Evolutionary conservation across 2,329 filamentous ascomycete genomes (phyloP).

Genomic region (Exophiala sp.): DNA sequence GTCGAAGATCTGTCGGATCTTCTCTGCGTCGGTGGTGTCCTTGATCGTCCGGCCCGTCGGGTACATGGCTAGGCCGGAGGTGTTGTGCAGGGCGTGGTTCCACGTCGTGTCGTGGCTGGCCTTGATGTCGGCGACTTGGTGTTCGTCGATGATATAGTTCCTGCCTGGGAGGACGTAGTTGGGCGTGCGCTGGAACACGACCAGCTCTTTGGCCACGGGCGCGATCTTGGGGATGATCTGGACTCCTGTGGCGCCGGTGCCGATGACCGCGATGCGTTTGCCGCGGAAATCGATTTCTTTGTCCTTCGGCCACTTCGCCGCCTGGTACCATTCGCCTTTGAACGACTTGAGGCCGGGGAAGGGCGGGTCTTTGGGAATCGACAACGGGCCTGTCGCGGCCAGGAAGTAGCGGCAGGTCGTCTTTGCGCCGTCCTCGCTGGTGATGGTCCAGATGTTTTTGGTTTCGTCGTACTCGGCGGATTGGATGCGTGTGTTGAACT

Average conservation of each 20-base stretch:
- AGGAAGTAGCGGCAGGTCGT: conserved; percentile 11
- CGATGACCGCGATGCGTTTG: conserved; percentile 41
- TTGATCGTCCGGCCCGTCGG: conserved; percentile 18
- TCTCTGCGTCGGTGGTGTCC: conserved; percentile 31
- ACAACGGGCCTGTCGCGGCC: conserved; percentile 33
- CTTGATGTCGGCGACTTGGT: neutral
- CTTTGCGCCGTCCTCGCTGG: conserved; percentile 18
- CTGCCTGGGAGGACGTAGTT: conserved; percentile 60
- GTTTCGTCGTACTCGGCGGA: too few relatives aligned
- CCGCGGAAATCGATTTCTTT: conserved; percentile 20
- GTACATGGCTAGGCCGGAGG: conserved; percentile 27
- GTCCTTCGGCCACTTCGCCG: conserved; percentile 29
- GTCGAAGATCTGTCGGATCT: conserved; percentile 25
- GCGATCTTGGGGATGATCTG: conserved; percentile 40
- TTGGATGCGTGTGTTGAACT: conserved; percentile 29
- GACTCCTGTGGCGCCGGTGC: conserved; percentile 42
- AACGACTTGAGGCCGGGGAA: conserved; percentile 27
- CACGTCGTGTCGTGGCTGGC: neutral
- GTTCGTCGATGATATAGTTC: conserved; percentile 40
- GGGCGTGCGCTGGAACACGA: conserved; percentile 56
- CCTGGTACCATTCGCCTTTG: conserved; percentile 28
- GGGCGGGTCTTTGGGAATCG: conserved; percentile 26
- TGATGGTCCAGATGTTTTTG: too few relatives aligned
- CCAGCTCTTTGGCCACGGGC: conserved; percentile 42
- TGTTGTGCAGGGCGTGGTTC: neutral